These are phyloP conservation scores for Colletotrichum acutatum DNA, from an alignment of 2,329 filamentous ascomycete genomes.

Conservation along the genomic window DNA sequence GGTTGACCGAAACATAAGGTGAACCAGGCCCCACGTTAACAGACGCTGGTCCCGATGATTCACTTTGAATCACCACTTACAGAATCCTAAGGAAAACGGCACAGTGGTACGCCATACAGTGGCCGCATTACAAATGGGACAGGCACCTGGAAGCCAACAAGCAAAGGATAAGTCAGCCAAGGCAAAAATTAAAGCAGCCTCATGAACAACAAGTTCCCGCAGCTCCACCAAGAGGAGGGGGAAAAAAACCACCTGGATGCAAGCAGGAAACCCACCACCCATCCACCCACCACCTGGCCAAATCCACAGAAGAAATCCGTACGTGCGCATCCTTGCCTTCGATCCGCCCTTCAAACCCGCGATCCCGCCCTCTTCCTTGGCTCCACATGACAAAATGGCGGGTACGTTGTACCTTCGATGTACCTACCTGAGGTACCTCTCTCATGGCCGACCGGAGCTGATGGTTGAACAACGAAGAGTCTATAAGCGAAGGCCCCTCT, in stretches of 20 bases:
- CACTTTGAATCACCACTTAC: not conserved
- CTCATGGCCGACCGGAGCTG: not conserved
- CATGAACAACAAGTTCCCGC: not conserved
- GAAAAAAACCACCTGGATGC: not conserved
- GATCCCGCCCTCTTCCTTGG: constrained; percentile 10
- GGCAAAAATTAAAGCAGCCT: not conserved
- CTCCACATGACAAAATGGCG: not conserved
- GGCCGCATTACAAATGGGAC: not conserved
- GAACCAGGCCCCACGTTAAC: not conserved
- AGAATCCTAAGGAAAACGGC: not conserved
- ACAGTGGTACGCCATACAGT: not conserved
- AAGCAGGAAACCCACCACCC: not conserved
- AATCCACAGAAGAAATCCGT: not conserved
- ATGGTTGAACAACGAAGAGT: not conserved
- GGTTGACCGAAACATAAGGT: not conserved
- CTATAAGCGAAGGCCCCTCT: not conserved
- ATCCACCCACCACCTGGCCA: not conserved
- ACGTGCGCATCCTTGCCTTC: constrained; percentile 15
- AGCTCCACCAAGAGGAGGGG: not conserved
- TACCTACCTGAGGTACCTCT: not conserved
- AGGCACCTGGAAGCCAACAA: not conserved
- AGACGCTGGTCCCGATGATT: not conserved
- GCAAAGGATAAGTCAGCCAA: not conserved
- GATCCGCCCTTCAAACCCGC: constrained; percentile 24
- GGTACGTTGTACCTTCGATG: not conserved